Base-by-base conservation (phyloP, 164 flowering plant species). In the Saururus chinensis region DNA sequence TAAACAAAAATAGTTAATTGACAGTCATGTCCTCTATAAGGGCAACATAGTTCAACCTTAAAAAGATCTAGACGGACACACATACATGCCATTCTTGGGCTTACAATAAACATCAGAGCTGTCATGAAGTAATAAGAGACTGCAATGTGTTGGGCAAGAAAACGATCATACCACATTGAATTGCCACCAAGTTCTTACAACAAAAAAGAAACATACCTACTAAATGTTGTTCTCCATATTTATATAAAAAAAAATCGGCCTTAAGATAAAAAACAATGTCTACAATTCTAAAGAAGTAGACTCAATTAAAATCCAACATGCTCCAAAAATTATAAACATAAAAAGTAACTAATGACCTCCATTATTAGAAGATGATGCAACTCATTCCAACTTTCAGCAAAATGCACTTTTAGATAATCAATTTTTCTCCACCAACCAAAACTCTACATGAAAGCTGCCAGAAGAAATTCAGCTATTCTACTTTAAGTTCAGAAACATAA, bases 81-180 rank as follows among this genome's bases (percentile, higher is more conserved):
- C 97, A 85, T 74, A 88, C 99, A 90, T 68, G 97, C 97, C 99
- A 95, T 95, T 81, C 99, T 90, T 49, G 97, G 95, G 78, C 99
- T 95, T 66, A 95, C 11, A 9, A 61, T 57, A 75, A 90, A 95
- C 96, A 95, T 90, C n/a, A 87, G 68, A 30, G 67, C 97, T 17
- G 88, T 88, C 97, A 90, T 85, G 26, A 88, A 73, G 64, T 95
- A 90, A 76, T 90, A 95, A 60, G 83, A 73, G 41, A 84, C 35
- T 49, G 97, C 99, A 51, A 95, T 84, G 67, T 88, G 95, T 63
- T 87, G 99, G 53, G 99, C 84, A 68, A 95, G 92, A 75, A 95
- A 85, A 40, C 99, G 93, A 51, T 95, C 99, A 69, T 88, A 77
- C 99, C 99, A 95, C 89, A 81, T 84, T 40, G 80, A 59, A 75